Evolutionary conservation across 805 yeast genomes (phyloP), one percentile per base, ranked within the genome.

Genomic region (Candida sonorensis): DNA sequence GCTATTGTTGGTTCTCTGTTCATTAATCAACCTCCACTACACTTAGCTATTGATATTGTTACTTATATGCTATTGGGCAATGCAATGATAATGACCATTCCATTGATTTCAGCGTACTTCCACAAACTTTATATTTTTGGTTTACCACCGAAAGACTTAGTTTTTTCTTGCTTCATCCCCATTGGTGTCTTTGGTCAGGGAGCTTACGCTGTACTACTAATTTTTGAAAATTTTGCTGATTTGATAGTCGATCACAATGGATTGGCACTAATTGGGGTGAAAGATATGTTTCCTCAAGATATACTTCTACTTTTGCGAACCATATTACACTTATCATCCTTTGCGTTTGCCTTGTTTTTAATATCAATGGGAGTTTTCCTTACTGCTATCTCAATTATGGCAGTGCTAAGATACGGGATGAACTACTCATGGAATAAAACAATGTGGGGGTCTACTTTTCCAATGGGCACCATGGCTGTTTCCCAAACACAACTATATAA

Each of bases 381-480:
- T 52, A 74, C 72, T 0, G 48, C 66, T 12, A 46, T 68, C 8
- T 68, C 76, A 1, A 25, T 64, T 2, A 28, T 57, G 2, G 50
- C 65, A 17, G 55, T 62, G 2, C 8, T 56, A 1, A 43, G 47
- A 14, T 47, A 51, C 21, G 67, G 67, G 0, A 48, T 54, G 4
- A 55, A 53, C 13, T 43, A 37, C 13, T 34, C 42, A 20, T 77
- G 75, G 59, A 60, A 64, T 18, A 64, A 66, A 41, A 67, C 72
- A 1, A 75, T 76, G 75, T 83, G 95, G 95, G 77, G 87, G 12
- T 72, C 82, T 64, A 82, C 95, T 41, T 87, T 87, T 77, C 96
- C 95, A 4, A 48, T 86, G 45, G 96, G 95, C 2, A 84, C 94
- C 0, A 76, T 83, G 79, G 64, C 80, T 0, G 52, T 81, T 10